Percentiles rank a stretch among this genome's conserved stretches.
These are phyloP conservation scores for Sporormia fimetaria DNA, from an alignment of 495 filamentous ascomycete genomes.

Conservation along the genomic window DNA sequence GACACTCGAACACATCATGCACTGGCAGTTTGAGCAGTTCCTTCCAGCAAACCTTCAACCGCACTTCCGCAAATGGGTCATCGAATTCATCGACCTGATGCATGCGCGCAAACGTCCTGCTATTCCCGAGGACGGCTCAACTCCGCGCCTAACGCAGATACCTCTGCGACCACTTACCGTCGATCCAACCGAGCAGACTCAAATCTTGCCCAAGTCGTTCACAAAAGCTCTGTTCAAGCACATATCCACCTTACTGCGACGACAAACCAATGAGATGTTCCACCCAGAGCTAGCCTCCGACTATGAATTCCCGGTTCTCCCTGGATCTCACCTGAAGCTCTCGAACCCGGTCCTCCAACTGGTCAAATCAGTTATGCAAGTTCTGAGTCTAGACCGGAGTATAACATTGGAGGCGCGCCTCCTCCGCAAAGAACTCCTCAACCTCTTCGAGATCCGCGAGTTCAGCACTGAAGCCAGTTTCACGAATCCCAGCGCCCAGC, in stretches of 20 bases:
- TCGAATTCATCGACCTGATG: conserved; percentile 95
- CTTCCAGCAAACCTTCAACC: conserved; percentile 69
- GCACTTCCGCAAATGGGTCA: conserved; percentile 81
- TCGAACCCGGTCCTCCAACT: conserved; percentile 77
- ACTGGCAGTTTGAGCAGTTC: conserved; percentile 92
- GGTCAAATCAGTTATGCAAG: conserved; percentile 81
- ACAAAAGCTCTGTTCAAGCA: conserved; percentile 85
- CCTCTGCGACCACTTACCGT: conserved; percentile 46
- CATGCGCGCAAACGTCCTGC: conserved; percentile 64
- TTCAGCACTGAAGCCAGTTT: conserved; percentile 82
- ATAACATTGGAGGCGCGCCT: conserved; percentile 75
- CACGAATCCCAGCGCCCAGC: conserved; percentile 66
- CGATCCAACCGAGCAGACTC: conserved; percentile 42
- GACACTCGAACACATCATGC: conserved; percentile 86
- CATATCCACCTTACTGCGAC: conserved; percentile 62
- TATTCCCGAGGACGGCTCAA: conserved; percentile 33
- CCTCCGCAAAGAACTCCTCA: conserved; percentile 76
- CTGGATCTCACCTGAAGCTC: conserved; percentile 60
- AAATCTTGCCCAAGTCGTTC: conserved; percentile 63
- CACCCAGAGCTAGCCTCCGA: conserved; percentile 80
- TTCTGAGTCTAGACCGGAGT: conserved; percentile 78
- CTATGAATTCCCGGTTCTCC: conserved; percentile 74
- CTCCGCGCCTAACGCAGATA: conserved; percentile 71
- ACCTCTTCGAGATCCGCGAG: conserved; percentile 84
- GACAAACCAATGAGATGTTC: conserved; percentile 78